Conservation (phyloP, 2,329 filamentous ascomycete species). For the Cylindrodendrum hubeiense region DNA sequence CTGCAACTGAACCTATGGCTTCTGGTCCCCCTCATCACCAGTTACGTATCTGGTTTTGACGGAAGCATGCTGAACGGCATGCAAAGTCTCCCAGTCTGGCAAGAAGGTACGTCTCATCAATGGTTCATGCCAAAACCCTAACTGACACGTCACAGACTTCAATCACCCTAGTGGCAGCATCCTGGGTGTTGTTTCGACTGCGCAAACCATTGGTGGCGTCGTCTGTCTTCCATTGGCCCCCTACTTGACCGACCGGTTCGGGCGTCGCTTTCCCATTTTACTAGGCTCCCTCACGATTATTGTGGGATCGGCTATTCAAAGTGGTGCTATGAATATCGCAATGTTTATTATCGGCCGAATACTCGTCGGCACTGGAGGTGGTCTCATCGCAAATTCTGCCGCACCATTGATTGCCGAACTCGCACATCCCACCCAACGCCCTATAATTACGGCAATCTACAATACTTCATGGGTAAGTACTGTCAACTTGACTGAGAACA, state of each 20-base stretch:
- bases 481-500: neutral
- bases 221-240: conserved; percentile 47
- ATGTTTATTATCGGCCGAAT: conserved; percentile 48
- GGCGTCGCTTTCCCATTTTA: conserved; percentile 38
- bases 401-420: conserved; percentile 49
- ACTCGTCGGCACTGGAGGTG: conserved; percentile 45
- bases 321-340: conserved; percentile 31
- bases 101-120: conserved; percentile 55
- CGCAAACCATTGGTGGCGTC: conserved; percentile 49
- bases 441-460: conserved; percentile 59
- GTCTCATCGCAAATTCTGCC: conserved; percentile 43
- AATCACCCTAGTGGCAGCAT: conserved; percentile 43
- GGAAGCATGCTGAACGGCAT: conserved; percentile 50
- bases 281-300: conserved; percentile 35
- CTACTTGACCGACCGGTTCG: conserved; percentile 50
- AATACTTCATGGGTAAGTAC: conserved; percentile 51
- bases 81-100: conserved; percentile 52
- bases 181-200: conserved; percentile 46
- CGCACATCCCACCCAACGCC: conserved; percentile 48
- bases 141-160: conserved; percentile 40
- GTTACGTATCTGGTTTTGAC: conserved; percentile 51
- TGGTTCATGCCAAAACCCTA: too few species aligned
- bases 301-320: conserved; percentile 42
- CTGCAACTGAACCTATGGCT: conserved; percentile 58
- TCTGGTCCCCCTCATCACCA: conserved; percentile 56